Evolutionary conservation across 2,329 filamentous ascomycete genomes (phyloP).

Genomic region (Rhynchosporium agropyri): DNA sequence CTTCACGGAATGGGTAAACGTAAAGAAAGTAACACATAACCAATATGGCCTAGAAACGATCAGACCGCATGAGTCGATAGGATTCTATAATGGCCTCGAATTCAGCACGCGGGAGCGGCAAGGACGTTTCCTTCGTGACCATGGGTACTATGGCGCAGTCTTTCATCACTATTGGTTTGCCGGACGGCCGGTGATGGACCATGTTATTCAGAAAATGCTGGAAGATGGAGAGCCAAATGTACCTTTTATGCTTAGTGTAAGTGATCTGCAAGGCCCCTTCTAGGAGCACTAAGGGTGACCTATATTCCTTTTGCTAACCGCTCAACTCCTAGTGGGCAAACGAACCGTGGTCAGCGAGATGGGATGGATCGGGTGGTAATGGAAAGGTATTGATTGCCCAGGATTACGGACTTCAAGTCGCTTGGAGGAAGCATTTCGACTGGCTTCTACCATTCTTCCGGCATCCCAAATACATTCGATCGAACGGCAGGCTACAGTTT

Average conservation of each 20-base stretch:
- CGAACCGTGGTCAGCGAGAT: conserved; percentile 25
- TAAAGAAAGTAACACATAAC: conserved; percentile 22
- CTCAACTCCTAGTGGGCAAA: conserved; percentile 20
- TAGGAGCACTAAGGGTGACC: background rate
- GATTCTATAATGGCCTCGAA: conserved; percentile 27
- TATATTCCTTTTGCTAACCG: background rate
- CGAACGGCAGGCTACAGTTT: conserved; percentile 22
- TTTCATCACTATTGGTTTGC: conserved; percentile 28
- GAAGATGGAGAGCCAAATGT: conserved; percentile 26
- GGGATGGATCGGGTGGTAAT: conserved; percentile 17
- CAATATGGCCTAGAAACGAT: conserved; percentile 22
- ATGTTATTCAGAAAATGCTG: conserved; percentile 24
- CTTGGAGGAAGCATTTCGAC: conserved; percentile 25
- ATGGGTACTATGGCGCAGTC: conserved; percentile 20
- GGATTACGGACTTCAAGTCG: conserved; percentile 18
- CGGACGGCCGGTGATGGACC: conserved; percentile 24
- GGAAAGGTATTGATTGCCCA: conserved; percentile 20
- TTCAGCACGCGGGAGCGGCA: conserved; percentile 23
- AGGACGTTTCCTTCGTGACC: conserved; percentile 23
- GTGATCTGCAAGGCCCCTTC: background rate
- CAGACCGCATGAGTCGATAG: conserved; percentile 24
- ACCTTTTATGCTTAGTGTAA: conserved; percentile 22
- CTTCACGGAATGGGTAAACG: conserved; percentile 25
- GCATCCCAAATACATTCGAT: conserved; percentile 25
- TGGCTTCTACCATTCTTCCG: conserved; percentile 24